Conservation (phyloP, 352 stramenopile species). For the Aphanomyces stellatus region DNA sequence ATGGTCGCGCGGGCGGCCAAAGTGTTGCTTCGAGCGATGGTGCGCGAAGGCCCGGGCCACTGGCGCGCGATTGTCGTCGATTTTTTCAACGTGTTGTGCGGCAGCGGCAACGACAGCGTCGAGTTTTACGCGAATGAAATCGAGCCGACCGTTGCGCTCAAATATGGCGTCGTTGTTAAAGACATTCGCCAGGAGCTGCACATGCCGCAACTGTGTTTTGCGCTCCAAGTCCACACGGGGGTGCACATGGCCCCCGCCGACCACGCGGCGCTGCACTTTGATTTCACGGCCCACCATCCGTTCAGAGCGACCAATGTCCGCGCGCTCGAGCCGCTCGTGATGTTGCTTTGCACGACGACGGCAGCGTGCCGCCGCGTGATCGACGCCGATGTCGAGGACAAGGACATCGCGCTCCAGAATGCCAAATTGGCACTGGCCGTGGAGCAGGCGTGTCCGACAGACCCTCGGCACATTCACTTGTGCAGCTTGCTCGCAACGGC, state of each 20-base stretch:
- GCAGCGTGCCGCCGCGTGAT: slow-evolving; percentile 25
- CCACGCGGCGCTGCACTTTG: neutral
- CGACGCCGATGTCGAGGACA: neutral
- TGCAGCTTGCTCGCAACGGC: slow-evolving; percentile 32
- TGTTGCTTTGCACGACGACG: slow-evolving; percentile 25
- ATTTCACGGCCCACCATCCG: slow-evolving; percentile 6
- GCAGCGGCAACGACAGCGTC: slow-evolving; percentile 23
- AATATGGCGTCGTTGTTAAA: slow-evolving; percentile 29
- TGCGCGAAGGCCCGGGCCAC: slow-evolving; percentile 8
- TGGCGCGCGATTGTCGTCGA: slow-evolving; percentile 29
- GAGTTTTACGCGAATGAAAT: slow-evolving; percentile 47
- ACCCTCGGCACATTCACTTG: slow-evolving; percentile 29
- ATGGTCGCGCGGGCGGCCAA: slow-evolving; percentile 60
- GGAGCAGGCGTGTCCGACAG: slow-evolving; percentile 24
- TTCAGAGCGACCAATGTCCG: slow-evolving; percentile 24
- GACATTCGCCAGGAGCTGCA: slow-evolving; percentile 26
- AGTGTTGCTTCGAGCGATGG: slow-evolving; percentile 30
- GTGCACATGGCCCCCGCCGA: slow-evolving; percentile 17
- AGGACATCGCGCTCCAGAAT: neutral
- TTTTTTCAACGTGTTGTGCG: slow-evolving; percentile 48
- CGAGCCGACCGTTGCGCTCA: slow-evolving; percentile 31
- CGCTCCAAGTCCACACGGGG: slow-evolving; percentile 33
- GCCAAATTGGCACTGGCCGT: slow-evolving; percentile 41
- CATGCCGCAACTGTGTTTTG: slow-evolving; percentile 42
- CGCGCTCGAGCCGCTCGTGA: slow-evolving; percentile 21